These are phyloP conservation scores for Aspergillus tanneri DNA, from an alignment of 2,329 filamentous ascomycete species.

Conservation along the genomic window DNA sequence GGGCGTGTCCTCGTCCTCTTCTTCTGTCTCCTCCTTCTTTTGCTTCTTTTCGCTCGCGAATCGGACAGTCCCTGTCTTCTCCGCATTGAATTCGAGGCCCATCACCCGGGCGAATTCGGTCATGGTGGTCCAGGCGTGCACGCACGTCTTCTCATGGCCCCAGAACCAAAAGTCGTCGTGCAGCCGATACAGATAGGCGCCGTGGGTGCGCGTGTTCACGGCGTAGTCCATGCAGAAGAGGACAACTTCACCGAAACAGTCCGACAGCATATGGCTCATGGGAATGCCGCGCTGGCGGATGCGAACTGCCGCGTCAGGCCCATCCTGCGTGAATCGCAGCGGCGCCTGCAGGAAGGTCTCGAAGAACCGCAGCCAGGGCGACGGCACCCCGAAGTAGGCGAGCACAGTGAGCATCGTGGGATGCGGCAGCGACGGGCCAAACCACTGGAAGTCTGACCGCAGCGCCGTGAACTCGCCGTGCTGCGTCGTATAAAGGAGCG, in stretches of 20 bases:
- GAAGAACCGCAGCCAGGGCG: slow-evolving; percentile 61
- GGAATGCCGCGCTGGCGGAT: slow-evolving; percentile 59
- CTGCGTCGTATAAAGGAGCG: slow-evolving; percentile 51
- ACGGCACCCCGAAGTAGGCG: slow-evolving; percentile 58
- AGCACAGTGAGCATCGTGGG: slow-evolving; percentile 58
- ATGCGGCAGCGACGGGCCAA: slow-evolving; percentile 60
- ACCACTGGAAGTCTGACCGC: slow-evolving; percentile 59
- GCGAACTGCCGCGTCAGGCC: slow-evolving; percentile 44
- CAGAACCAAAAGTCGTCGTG: slow-evolving; percentile 69
- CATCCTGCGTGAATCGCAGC: slow-evolving; percentile 58
- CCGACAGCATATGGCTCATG: slow-evolving; percentile 59
- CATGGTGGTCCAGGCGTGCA: slow-evolving; percentile 60
- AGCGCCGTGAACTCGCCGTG: slow-evolving; percentile 54
- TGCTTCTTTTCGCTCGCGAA: slow-evolving; percentile 29
- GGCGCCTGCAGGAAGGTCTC: slow-evolving; percentile 59
- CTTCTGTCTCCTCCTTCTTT: slow-evolving; percentile 8
- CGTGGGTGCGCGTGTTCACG: slow-evolving; percentile 58
- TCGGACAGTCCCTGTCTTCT: slow-evolving; percentile 57
- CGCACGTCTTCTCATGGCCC: slow-evolving; percentile 55
- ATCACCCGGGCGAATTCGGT: slow-evolving; percentile 55
- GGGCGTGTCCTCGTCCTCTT: background rate
- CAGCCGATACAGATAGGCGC: slow-evolving; percentile 59
- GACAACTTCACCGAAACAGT: slow-evolving; percentile 59
- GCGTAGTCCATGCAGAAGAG: slow-evolving; percentile 66
- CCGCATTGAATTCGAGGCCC: slow-evolving; percentile 58